phyloP scores from a whole-genome alignment of 1,284 basidiomycete species.

The Malassezia sympodialis region DNA sequence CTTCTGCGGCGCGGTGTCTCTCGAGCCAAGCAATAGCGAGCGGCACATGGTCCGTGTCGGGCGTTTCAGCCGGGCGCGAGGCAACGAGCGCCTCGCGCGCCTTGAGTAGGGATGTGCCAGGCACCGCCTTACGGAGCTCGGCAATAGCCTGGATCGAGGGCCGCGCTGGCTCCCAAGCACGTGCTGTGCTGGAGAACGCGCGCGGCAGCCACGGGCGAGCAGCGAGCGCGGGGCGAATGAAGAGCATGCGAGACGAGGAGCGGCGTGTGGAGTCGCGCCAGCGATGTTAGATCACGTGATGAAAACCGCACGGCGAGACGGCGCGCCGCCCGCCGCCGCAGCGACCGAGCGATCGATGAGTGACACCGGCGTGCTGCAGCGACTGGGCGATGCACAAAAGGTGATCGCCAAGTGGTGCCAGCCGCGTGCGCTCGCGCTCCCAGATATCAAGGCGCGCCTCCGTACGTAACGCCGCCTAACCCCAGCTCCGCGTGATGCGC shows the following conservation, averaged over 20 bases:
- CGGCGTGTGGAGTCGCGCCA: neutral
- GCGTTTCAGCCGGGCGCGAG: slow-evolving; percentile 42
- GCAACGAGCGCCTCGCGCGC: slow-evolving; percentile 75
- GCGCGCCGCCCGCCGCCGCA: neutral
- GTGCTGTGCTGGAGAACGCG: neutral
- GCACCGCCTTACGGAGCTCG: slow-evolving; percentile 67
- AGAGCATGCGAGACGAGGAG: neutral
- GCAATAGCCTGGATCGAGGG: slow-evolving; percentile 65
- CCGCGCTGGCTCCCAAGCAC: neutral
- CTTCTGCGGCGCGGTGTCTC: slow-evolving; percentile 61
- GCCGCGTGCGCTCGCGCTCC: slow-evolving; percentile 17
- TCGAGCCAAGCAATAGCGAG: slow-evolving; percentile 71
- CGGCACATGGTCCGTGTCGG: slow-evolving; percentile 60
- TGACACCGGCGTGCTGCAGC: slow-evolving; percentile 8
- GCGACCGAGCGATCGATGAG: slow-evolving; percentile 9
- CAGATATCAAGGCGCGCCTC: slow-evolving; percentile 16
- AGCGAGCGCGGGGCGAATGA: neutral
- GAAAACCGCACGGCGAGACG: neutral
- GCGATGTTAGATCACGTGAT: neutral
- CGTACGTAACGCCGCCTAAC: slow-evolving; percentile 13
- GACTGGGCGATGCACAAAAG: slow-evolving; percentile 13
- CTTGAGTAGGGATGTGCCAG: slow-evolving; percentile 65
- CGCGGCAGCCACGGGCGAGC: neutral
- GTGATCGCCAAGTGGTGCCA: slow-evolving; percentile 15
- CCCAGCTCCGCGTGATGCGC: slow-evolving; percentile 28